Evolutionary conservation across 2,329 filamentous ascomycete genomes (phyloP).

Genomic region (Cercospora sp.): DNA sequence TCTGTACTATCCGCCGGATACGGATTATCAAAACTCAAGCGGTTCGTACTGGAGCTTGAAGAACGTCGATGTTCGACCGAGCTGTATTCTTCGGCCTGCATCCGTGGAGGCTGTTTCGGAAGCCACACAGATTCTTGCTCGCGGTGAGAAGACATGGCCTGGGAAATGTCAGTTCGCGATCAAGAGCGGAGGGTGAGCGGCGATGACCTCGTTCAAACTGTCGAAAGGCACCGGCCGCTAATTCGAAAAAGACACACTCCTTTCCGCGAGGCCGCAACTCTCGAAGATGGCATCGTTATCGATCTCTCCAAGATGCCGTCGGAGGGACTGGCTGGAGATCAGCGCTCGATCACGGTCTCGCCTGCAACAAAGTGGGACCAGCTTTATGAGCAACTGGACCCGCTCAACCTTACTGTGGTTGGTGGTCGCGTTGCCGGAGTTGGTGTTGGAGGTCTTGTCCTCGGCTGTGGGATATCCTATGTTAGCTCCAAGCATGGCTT

Average conservation of each 20-base stretch:
- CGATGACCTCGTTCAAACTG: not conserved
- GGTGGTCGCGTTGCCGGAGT: conserved; percentile 29
- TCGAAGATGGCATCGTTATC: conserved; percentile 32
- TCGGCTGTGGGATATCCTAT: conserved; percentile 7
- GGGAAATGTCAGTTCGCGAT: not conserved
- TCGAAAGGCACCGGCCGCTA: not conserved
- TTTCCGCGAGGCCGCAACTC: conserved; percentile 24
- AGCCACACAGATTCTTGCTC: not conserved
- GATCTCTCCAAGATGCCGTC: conserved; percentile 26
- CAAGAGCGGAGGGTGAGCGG: not conserved
- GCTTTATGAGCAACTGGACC: conserved; percentile 22
- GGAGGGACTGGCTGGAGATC: conserved; percentile 19
- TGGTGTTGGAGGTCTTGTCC: conserved; percentile 35
- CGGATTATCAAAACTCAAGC: not conserved
- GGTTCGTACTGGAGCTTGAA: not conserved
- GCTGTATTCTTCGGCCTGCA: not conserved
- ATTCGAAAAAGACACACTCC: not conserved
- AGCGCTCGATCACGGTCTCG: conserved; percentile 13
- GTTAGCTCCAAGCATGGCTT: not conserved
- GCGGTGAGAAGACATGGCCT: not conserved
- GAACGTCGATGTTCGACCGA: not conserved
- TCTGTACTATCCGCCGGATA: not conserved
- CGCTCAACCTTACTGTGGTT: conserved; percentile 19
- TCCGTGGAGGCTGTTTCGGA: not conserved
- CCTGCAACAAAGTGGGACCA: conserved; percentile 23